Evolutionary conservation across 1,139 yeast species (phyloP).

Genomic region (Geotrichum aggregatum): DNA sequence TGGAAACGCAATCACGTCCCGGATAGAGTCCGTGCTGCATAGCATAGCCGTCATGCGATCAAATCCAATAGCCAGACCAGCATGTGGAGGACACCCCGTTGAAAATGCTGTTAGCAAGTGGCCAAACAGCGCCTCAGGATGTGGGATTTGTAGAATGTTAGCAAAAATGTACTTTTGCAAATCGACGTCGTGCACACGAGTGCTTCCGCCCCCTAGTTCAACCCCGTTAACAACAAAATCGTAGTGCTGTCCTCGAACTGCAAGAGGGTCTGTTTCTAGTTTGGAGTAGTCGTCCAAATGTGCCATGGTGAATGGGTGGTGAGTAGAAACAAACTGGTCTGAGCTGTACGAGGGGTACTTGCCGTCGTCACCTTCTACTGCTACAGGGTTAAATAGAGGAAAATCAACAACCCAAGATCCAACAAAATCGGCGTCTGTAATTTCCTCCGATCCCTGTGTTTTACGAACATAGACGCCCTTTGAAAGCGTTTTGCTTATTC

Average conservation of each 20-base stretch:
- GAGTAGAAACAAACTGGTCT: constrained; percentile 60
- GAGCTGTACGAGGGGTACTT: constrained; percentile 60
- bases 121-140: constrained; percentile 69
- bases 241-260: constrained; percentile 86
- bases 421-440: constrained; percentile 45
- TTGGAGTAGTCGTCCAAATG: constrained; percentile 60
- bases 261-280: constrained; percentile 53
- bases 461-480: constrained; percentile 21
- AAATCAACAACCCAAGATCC: constrained; percentile 86
- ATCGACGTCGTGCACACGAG: constrained; percentile 84
- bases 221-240: constrained; percentile 92
- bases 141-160: constrained; percentile 34
- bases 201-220: constrained; percentile 95
- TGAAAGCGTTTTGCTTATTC: constrained; percentile 43
- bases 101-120: constrained; percentile 77
- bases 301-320: constrained; percentile 96
- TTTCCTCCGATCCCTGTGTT: constrained; percentile 22
- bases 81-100: constrained; percentile 98
- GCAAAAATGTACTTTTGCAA: constrained; percentile 61
- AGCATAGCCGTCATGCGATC: constrained; percentile 92
- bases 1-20: constrained; percentile 96
- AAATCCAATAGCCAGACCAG: constrained; percentile 93
- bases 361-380: constrained; percentile 35
- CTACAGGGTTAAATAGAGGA: constrained; percentile 81
- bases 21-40: constrained; percentile 64